Conservation (phyloP, 495 filamentous ascomycete species). For the Aspergillus bertholletiae region DNA sequence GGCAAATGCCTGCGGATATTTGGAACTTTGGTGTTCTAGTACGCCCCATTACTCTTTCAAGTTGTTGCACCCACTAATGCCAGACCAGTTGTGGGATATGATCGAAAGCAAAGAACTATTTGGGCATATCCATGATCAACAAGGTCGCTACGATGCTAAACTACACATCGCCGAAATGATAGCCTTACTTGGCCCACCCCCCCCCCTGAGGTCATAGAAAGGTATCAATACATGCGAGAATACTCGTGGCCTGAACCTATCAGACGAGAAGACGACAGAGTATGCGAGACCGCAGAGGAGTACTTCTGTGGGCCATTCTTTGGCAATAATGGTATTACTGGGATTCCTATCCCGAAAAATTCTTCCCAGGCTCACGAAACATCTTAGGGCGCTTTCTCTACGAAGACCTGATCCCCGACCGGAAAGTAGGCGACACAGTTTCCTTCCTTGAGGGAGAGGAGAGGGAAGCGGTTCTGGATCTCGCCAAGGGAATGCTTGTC, state of each 20-base stretch:
- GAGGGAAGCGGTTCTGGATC: constrained; percentile 38
- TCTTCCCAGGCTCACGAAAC: constrained; percentile 25
- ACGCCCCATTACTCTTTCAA: constrained; percentile 18
- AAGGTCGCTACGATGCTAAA: constrained; percentile 30
- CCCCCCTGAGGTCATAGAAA: constrained; percentile 38
- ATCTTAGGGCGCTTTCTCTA: constrained; percentile 34
- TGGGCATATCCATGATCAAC: constrained; percentile 28
- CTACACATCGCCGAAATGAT: constrained; percentile 46
- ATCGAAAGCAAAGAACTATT: constrained; percentile 48
- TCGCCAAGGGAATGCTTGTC: constrained; percentile 39
- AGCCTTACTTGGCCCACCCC: constrained; percentile 45
- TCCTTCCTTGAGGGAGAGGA: constrained; percentile 35
- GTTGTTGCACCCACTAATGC: constrained; percentile 25
- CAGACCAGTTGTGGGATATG: constrained; percentile 46
- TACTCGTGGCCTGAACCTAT: constrained; percentile 32
- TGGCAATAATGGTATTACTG: constrained; percentile 30
- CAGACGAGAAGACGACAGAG: constrained; percentile 28
- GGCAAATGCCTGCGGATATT: constrained; percentile 40
- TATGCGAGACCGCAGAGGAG: constrained; percentile 33
- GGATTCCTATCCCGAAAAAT: constrained; percentile 19
- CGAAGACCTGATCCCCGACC: constrained; percentile 30
- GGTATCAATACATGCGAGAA: constrained; percentile 36
- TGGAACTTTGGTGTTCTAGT: constrained; percentile 51
- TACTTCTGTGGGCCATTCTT: constrained; percentile 40
- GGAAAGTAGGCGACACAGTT: constrained; percentile 28